Conservation (phyloP, 371 early-diverging fungal genomes). For the Umbelopsis sp. region DNA sequence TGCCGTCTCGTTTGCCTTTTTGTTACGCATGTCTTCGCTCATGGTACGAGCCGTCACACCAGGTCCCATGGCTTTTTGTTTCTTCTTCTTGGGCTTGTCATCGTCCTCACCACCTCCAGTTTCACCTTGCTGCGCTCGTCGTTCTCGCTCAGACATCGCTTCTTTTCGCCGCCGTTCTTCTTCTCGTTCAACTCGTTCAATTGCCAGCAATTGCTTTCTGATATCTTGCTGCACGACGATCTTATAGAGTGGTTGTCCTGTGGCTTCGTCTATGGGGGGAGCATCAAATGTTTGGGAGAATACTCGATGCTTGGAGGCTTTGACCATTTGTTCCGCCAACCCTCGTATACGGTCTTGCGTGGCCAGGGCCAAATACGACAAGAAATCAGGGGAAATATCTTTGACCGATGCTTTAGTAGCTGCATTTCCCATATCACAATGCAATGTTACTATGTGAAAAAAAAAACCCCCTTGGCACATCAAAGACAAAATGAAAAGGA, state of each 20-base stretch:
- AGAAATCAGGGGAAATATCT: slow-evolving; percentile 63
- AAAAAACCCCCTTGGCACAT: too few relatives aligned
- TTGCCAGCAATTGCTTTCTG: slow-evolving; percentile 68
- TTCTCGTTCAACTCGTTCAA: slow-evolving; percentile 76
- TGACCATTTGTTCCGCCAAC: slow-evolving; percentile 70
- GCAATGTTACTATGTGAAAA: background rate
- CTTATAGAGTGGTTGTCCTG: slow-evolving; percentile 68
- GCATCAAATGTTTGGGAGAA: slow-evolving; percentile 69
- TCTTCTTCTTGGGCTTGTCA: slow-evolving; percentile 53
- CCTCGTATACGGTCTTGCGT: slow-evolving; percentile 68
- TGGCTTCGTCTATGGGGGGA: slow-evolving; percentile 60
- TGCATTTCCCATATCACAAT: slow-evolving; percentile 5
- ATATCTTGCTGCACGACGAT: slow-evolving; percentile 69
- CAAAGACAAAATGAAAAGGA: background rate
- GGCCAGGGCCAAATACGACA: slow-evolving; percentile 72
- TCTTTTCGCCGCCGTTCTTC: slow-evolving; percentile 66
- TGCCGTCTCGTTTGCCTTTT: slow-evolving; percentile 74
- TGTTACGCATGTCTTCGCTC: slow-evolving; percentile 71
- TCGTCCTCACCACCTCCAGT: slow-evolving; percentile 48
- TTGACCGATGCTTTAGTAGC: slow-evolving; percentile 42
- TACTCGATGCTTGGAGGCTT: slow-evolving; percentile 73
- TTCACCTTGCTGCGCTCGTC: slow-evolving; percentile 52
- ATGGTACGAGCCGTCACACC: slow-evolving; percentile 66
- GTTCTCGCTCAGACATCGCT: slow-evolving; percentile 48
- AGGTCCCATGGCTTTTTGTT: slow-evolving; percentile 59